Percentiles rank a stretch among this genome's conserved stretches.
Conservation (phyloP, 768 basidiomycete genomes). For the Suillus hirtellus region DNA sequence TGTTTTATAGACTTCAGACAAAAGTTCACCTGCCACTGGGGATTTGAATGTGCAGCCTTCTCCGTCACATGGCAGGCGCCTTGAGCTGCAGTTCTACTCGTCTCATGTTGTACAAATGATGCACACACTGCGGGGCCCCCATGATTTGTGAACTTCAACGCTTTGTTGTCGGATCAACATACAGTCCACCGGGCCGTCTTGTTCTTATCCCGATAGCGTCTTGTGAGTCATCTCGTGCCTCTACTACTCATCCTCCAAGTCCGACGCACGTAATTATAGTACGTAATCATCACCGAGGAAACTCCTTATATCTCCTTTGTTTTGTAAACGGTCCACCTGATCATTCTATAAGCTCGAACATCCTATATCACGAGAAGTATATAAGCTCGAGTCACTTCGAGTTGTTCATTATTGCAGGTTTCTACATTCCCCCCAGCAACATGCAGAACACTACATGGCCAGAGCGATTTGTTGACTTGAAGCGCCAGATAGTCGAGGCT, state of each 20-base stretch:
- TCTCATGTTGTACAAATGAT: not conserved
- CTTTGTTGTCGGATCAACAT: not conserved
- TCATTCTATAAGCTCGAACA: not conserved
- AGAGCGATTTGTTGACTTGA: conserved; percentile 56
- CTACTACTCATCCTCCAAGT: not conserved
- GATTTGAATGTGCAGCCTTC: not conserved
- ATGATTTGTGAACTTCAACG: not conserved
- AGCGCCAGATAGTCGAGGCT: conserved; percentile 53
- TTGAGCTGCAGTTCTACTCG: not conserved
- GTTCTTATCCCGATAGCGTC: not conserved
- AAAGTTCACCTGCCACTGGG: no score
- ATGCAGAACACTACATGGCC: conserved; percentile 20
- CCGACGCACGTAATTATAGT: not conserved
- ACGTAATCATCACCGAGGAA: not conserved
- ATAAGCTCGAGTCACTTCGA: not conserved
- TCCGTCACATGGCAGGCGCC: not conserved
- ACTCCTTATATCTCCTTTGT: conserved; percentile 3
- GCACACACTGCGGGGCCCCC: not conserved
- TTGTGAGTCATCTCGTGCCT: not conserved
- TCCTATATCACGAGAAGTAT: conserved; percentile 13
- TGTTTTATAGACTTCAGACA: not conserved
- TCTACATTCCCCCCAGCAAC: not conserved
- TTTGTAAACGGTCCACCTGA: conserved; percentile 8
- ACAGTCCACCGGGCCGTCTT: not conserved
- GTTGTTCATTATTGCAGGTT: conserved; percentile 1